Base-by-base conservation (phyloP, 2,329 filamentous ascomycete genomes). In the Calonectria pauciramosa region DNA sequence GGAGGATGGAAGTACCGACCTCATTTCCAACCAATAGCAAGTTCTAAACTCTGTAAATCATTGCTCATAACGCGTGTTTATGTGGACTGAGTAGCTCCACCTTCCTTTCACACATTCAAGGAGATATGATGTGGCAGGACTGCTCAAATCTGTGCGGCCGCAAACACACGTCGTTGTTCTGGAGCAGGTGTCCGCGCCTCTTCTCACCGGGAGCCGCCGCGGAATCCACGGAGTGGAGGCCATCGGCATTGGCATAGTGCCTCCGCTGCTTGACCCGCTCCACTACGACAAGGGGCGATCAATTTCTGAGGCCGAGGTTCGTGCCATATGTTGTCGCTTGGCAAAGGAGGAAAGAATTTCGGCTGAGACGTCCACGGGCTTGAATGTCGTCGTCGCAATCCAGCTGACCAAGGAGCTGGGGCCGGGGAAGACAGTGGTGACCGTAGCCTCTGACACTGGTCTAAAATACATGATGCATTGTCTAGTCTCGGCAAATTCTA, bases 391-490 rank as follows among this genome's bases (percentile, higher is more conserved):
- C 2, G 67, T 52, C 18, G 67, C 67, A 11, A 36, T 69, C 16
- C 13, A 36, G 6, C 18, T 73, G 7, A 67, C 71, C 4, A 41
- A 30, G 20, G 8, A 60, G 13, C 51, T 70, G 7, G 71, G 71
- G 8, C 30, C 71, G 6, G 59, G 51, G 0, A 70, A 66, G n/a
- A 70, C 49, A 9, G 71, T 73, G 4, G 67, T 67, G 8, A 73
- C 71, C 4, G 41, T 73, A 6, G 60, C 67, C 4, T 70, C 60
- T 9, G 71, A 73, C 38, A 70, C 66, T 1, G 66, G 66, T 13
- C 47, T 73, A 1, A 73, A 69, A 16, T 73, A 73, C 23, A 56
- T 56, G 30, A 32, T 47, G 41, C 18, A n/a, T n/a, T n/a, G n/a
- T n/a, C n/a, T 20, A 8, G 16, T 44, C 38, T n/a, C 5, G 44